Evolutionary conservation across 148 eudicot genomes (phyloP), one percentile per base, ranked within the genome.

Genomic region (Diospyros kaki): DNA sequence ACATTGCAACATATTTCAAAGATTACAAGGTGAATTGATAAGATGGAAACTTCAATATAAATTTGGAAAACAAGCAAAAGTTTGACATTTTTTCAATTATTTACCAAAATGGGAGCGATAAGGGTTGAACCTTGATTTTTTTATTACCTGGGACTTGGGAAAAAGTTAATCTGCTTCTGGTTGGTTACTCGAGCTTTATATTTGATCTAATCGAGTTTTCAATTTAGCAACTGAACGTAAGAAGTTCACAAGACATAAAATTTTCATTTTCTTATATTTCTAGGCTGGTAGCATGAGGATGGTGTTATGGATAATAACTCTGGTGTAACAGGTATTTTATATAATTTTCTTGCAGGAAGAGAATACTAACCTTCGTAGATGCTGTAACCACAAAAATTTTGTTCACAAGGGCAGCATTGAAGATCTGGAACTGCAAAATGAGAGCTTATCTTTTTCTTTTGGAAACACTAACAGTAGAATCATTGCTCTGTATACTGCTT

Each of bases 321-420:
- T 7, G 38, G 15, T 7, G 43, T 28, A 54, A 59, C 39, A 39
- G 54, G 7, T 68, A 40, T 67, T 77, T 54, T 10, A 50, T 58
- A 45, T 45, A 69, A 71, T 74, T 75, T 76, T 42, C 39, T 73
- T 86, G 86, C 91, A 91, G 98, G 95, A 83, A 83, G 86, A 81
- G 78, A 79, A 86, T 68, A 39, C 61, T 82, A 83, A 75, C 69
- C 87, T 91, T 65, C 82, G 38, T 72, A 85, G 75, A 75, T 43
- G 71, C 50, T 88, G 84, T 83, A 71, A 74, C 52, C 60, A 52
- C 69, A 75, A 79, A 74, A 83, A 80, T 78, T 69, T 60, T 73
- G 56, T 65, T 73, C 56, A 65, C 15, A 52, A 60, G 72, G 78
- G 77, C 60, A 66, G 28, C 51, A 46, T 50, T 71, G 82, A 73